Evolutionary conservation across 139 green algal species (phyloP).

Genomic region (Micractinium conductrix): DNA sequence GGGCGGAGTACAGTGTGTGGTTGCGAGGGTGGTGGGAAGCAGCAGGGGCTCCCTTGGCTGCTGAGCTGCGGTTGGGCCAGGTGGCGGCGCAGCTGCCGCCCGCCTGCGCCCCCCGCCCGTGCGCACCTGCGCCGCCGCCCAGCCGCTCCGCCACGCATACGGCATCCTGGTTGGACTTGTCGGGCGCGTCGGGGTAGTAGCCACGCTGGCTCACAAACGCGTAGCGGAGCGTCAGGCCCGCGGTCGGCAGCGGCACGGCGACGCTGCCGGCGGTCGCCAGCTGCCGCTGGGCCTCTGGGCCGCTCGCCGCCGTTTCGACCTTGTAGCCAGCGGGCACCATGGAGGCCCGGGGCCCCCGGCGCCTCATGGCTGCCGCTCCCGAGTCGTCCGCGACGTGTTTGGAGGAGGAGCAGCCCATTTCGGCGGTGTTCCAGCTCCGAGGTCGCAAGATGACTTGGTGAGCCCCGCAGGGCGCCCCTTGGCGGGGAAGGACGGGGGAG

Average conservation of each 20-base stretch:
- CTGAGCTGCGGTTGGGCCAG: too few species aligned
- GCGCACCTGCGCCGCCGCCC: constrained; percentile 54
- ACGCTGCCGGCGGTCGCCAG: constrained; percentile 10
- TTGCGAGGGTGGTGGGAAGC: too few species aligned
- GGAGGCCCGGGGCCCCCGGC: neutral
- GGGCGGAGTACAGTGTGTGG: too few species aligned
- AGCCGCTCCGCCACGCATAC: constrained; percentile 74
- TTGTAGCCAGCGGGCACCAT: neutral
- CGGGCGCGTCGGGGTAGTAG: constrained; percentile 87
- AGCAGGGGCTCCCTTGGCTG: too few species aligned
- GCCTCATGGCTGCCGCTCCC: neutral
- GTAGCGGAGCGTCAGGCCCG: constrained; percentile 52
- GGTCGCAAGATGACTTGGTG: too few species aligned
- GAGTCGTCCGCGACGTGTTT: constrained; percentile 28
- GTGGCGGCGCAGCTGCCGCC: neutral
- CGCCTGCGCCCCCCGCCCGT: neutral
- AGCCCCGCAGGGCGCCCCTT: too few species aligned
- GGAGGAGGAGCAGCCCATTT: constrained; percentile 26
- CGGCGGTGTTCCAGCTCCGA: neutral
- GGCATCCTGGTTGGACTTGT: constrained; percentile 94
- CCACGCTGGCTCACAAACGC: constrained; percentile 86
- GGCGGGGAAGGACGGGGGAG: too few species aligned
- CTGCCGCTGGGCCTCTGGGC: neutral
- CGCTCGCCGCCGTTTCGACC: neutral
- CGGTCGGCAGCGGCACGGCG: neutral